Base-by-base conservation (phyloP, 129 eudicot genomes). In the Solidago caesia region DNA sequence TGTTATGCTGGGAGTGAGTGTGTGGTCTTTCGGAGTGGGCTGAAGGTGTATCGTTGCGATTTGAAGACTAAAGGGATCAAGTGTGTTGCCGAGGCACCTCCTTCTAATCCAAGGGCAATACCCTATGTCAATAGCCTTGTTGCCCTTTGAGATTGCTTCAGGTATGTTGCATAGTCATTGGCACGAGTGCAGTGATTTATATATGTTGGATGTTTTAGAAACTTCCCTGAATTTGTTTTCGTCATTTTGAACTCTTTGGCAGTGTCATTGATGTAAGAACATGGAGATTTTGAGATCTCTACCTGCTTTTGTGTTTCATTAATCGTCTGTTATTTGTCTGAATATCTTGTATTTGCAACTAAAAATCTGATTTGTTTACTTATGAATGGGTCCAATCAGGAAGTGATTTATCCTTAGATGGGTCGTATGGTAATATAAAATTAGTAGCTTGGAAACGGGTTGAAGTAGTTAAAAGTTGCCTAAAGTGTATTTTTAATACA, bases 111-210 rank as follows among this genome's bases (percentile, higher is more conserved):
- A 6, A 75, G 41, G 79, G 68, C 33, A 13, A 11, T 85, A 16
- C 85, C 90, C 11, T 85, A 83, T 51, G 87, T 86, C 63, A 85
- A 86, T 60, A 85, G 88, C 83, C 84, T 88, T 15, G 90, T 71
- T 27, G 77, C 67, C 68, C 74, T 84, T 44, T 81, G 78, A 81
- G 60, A 49, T 15, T 7, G 74, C 56, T 66, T 29, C 42, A 6
- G 73, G 64, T 14, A 77, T 68, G 49, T 45, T 63, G 64, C 71
- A 15, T 59, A 43, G 52, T 68, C 46, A 27, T 58, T 14, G 76
- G 25, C 59, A 60, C 25, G 47, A 49, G 63, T 49, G 11, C 39
- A 5, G 56, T 72, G 46, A 59, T 45, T 56, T 42, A 41, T 46
- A 76, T 27, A 27, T 56, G 16, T 55, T 55, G 44, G 53, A 68